A percentile compares a stretch with the other conserved stretches of the same genome.
phyloP scores from a whole-genome alignment of 1,284 basidiomycete species.

The Puccinia hordei region DNA sequence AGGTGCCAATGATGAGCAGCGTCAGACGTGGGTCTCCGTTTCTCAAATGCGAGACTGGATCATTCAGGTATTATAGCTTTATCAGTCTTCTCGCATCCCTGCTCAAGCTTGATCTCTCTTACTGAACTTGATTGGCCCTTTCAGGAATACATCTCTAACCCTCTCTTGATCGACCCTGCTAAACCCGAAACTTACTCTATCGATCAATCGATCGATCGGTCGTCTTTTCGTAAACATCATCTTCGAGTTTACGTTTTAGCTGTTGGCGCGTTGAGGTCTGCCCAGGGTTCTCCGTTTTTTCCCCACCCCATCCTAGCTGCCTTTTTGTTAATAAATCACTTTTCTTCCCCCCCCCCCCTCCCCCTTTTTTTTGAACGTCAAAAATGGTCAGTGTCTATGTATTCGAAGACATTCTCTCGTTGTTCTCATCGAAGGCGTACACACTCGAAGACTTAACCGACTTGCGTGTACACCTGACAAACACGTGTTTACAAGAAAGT shows the following conservation, averaged over 20 bases:
- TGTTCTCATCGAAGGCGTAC: conserved; percentile 78
- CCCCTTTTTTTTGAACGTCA: background rate
- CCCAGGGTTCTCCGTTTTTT: conserved; percentile 40
- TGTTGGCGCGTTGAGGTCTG: conserved; percentile 61
- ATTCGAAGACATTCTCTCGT: conserved; percentile 77
- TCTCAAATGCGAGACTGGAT: conserved; percentile 95
- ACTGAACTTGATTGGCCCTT: background rate
- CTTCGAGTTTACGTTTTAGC: conserved; percentile 89
- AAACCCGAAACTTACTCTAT: background rate
- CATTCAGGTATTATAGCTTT: conserved; percentile 73
- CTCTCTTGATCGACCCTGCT: conserved; percentile 67
- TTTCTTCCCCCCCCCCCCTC: background rate
- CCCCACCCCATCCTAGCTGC: background rate
- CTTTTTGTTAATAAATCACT: background rate
- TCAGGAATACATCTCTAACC: conserved; percentile 78
- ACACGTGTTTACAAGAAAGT: conserved; percentile 81
- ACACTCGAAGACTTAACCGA: conserved; percentile 62
- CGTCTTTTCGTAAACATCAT: conserved; percentile 72
- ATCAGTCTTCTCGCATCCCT: background rate
- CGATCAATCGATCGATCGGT: conserved; percentile 39
- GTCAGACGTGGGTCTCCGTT: conserved; percentile 8
- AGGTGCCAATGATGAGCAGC: conserved; percentile 20
- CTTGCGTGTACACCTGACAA: conserved; percentile 83
- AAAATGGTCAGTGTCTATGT: conserved; percentile 59
- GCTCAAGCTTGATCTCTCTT: background rate